phyloP scores from a whole-genome alignment of 768 basidiomycete genomes.

The Exidia glandulosa region DNA sequence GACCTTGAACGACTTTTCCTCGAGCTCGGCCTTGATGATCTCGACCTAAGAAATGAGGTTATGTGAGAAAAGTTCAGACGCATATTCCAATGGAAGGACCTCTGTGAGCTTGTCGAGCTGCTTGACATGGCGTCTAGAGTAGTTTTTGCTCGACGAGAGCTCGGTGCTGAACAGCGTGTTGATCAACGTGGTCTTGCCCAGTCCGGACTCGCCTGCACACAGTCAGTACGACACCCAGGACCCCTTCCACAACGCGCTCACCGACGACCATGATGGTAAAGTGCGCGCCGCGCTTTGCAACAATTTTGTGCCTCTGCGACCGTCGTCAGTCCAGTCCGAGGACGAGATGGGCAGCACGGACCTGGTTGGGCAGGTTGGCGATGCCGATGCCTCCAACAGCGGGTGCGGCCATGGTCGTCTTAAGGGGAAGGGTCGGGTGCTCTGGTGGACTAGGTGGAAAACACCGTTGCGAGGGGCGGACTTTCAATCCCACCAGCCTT shows the following conservation, averaged over 20 bases:
- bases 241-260: conserved; percentile 26
- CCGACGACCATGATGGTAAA: conserved; percentile 99
- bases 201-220: conserved; percentile 80
- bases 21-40: conserved; percentile 98
- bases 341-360: conserved; percentile 23
- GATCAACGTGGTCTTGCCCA: conserved; percentile 95
- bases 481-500: background rate
- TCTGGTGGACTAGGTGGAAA: background rate
- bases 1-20: conserved; percentile 98
- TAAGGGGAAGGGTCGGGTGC: background rate
- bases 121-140: conserved; percentile 78
- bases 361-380: conserved; percentile 97
- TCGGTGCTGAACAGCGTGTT: conserved; percentile 99
- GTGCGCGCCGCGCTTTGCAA: conserved; percentile 92
- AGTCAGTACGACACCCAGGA: background rate
- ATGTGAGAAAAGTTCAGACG: background rate
- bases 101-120: conserved; percentile 98
- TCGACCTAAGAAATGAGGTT: conserved; percentile 40
- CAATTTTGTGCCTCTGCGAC: conserved; percentile 94
- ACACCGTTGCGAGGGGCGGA: background rate
- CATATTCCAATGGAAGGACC: conserved; percentile 12
- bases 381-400: conserved; percentile 58
- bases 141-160: conserved; percentile 85
- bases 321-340: background rate
- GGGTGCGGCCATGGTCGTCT: conserved; percentile 7